These are phyloP conservation scores for Syzygium oleosum DNA, from an alignment of 345 rosid species.

Conservation along the genomic window DNA sequence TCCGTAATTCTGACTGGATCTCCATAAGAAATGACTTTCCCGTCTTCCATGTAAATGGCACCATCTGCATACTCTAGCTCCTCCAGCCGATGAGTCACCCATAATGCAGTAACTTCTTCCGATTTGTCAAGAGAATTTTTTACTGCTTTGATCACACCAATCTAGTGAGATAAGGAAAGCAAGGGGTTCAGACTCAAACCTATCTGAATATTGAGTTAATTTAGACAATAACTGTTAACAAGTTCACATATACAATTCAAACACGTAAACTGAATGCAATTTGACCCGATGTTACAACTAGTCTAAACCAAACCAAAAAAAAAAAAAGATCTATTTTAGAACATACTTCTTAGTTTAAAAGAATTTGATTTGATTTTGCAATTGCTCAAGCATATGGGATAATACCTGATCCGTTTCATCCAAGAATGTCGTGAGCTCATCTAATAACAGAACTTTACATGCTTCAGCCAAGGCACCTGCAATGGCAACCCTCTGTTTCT, in stretches of 20 bases:
- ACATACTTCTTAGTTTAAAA: neutral
- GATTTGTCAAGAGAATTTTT: conserved; percentile 46
- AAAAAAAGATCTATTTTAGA: neutral
- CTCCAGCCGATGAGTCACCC: conserved; percentile 95
- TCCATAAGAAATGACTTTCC: conserved; percentile 61
- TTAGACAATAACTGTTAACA: neutral
- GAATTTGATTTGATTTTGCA: neutral
- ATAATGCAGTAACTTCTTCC: conserved; percentile 67
- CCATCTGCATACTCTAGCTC: conserved; percentile 89
- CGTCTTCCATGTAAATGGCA: conserved; percentile 81
- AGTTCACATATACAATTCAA: neutral
- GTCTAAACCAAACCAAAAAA: neutral
- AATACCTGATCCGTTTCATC: conserved; percentile 83
- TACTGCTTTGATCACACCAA: conserved; percentile 84
- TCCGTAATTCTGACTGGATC: conserved; percentile 45
- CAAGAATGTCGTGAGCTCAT: conserved; percentile 90
- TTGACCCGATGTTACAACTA: neutral
- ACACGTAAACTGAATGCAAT: neutral
- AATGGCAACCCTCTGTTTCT: conserved; percentile 91
- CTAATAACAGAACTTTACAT: conserved; percentile 72
- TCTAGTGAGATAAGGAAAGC: conserved; percentile 18
- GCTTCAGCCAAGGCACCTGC: conserved; percentile 98
- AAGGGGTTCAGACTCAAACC: neutral
- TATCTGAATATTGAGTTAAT: neutral
- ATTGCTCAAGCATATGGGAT: neutral